A percentile compares a stretch with the other conserved stretches of the same genome.
Evolutionary conservation across 805 yeast species (phyloP).

Genomic region (Lipomyces yamanashiensis): DNA sequence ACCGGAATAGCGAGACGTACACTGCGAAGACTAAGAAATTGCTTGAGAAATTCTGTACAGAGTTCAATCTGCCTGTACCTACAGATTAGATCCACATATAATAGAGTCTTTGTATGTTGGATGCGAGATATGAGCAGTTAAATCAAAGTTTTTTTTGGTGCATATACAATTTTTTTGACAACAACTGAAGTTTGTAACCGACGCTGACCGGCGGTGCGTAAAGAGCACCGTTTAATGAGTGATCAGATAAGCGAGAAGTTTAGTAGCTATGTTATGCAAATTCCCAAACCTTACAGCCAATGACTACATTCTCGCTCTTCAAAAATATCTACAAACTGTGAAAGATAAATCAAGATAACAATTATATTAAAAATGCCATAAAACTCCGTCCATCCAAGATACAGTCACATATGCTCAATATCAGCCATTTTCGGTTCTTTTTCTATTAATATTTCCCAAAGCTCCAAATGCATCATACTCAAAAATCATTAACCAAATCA

Average conservation of each 20-base stretch:
- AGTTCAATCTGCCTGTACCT: conserved; percentile 24
- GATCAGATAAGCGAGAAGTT: too few relatives aligned
- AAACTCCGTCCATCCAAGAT: background rate
- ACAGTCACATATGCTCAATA: too few relatives aligned
- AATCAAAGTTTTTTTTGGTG: background rate
- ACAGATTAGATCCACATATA: background rate
- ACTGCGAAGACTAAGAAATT: conserved; percentile 59
- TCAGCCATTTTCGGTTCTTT: too few relatives aligned
- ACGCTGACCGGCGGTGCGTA: too few relatives aligned
- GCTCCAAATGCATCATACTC: background rate
- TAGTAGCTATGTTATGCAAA: background rate
- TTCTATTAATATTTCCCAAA: background rate
- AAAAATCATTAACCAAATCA: background rate
- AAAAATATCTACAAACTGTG: too few relatives aligned
- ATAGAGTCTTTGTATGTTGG: background rate
- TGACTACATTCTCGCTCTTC: too few relatives aligned
- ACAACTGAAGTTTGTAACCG: too few relatives aligned
- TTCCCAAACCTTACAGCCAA: background rate
- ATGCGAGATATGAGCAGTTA: background rate
- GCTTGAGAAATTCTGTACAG: conserved; percentile 52
- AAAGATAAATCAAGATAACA: background rate
- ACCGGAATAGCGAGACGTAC: conserved; percentile 68
- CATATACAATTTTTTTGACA: too few relatives aligned
- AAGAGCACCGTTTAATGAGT: too few relatives aligned
- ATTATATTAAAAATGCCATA: background rate